These are phyloP conservation scores for Corymbia maculata DNA, from an alignment of 345 rosid species.

Conservation along the genomic window DNA sequence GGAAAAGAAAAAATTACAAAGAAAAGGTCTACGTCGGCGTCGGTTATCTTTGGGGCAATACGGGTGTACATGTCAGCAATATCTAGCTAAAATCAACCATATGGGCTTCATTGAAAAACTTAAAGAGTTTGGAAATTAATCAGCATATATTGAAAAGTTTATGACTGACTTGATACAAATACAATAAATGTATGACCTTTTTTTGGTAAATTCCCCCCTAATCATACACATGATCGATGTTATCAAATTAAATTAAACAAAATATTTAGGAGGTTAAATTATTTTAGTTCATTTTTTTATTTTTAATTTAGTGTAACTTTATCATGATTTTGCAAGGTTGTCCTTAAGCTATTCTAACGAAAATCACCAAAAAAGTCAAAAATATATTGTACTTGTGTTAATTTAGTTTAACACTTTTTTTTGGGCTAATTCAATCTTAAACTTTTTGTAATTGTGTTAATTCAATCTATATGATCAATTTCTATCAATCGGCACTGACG, in stretches of 20 bases:
- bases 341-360: not conserved
- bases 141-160: not conserved
- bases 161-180: not conserved
- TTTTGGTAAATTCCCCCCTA: not conserved
- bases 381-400: no score
- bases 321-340: not conserved
- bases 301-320: not conserved
- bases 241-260: not conserved
- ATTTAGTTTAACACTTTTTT: no score
- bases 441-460: no score
- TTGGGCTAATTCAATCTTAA: no score
- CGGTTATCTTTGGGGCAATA: no score
- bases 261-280: not conserved
- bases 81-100: not conserved
- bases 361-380: no score
- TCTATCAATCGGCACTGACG: no score
- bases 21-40: no score
- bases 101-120: not conserved
- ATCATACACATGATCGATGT: not conserved
- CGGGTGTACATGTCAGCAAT: not conserved
- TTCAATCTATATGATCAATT: no score
- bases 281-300: not conserved
- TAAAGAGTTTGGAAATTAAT: not conserved
- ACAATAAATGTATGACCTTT: not conserved
- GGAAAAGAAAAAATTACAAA: no score